Evolutionary conservation across 2,329 filamentous ascomycete species (phyloP), one percentile per base, ranked within the genome.

Genomic region (Pseudogymnoascus pannorum): DNA sequence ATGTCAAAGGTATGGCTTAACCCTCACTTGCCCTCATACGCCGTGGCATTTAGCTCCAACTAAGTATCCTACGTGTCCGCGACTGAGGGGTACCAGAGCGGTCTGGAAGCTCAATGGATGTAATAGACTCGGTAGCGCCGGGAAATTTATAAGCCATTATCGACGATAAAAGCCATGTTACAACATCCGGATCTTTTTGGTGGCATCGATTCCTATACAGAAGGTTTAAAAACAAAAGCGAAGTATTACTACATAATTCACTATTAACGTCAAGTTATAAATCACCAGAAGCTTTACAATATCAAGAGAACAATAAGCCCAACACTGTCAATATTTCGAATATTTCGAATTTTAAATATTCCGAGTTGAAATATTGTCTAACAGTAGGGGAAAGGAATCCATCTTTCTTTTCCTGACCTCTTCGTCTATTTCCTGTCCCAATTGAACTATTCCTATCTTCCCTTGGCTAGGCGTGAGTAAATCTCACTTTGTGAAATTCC

Each of bases 71-170:
- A 29, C 29, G 14, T 51, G 44, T 33, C 26, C 16, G 48, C 12
- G 48, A 31, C 16, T 18, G 16, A 54, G 48, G 48, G 48, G n/a
- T 54, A 54, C 48, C 26, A 54, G 48, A 20, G 26, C 26, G 48
- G 48, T 54, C 48, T 54, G 48, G 48, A 54, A 54, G 48, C 48
- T 54, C 33, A 26, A 54, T 31, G 18, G 16, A 20, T 26, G 18
- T 54, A 26, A 54, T 31, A 31, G 16, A 20, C 48, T 31, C 48
- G 31, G 48, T 54, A 54, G 48, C 26, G 26, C 6, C 48, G 48
- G 48, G 26, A 33, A 54, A 54, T 54, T 54, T 54, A 54, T 54
- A 54, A 54, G 26, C 48, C 48, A 54, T 20, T 31, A 18, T 54
- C 5, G 26, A 33, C 9, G 26, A 20, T 3, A 20, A 31, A 18